Base-by-base conservation (phyloP, 78 protist species). In the Dictyostelium firmibasis region DNA sequence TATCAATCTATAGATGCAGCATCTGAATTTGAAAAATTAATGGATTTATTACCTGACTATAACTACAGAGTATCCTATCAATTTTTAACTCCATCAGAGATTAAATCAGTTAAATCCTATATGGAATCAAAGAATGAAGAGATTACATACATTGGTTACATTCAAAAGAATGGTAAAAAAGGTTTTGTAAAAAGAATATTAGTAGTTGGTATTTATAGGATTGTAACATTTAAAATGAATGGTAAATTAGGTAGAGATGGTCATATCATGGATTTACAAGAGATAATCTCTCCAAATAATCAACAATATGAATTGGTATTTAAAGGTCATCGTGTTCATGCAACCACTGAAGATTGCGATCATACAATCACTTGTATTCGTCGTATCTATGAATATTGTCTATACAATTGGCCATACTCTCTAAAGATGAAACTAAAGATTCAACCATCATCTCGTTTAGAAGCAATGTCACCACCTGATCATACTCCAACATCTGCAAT, bases 401-500 rank as follows among this genome's bases (percentile, higher is more conserved):
- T 87, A 16, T 50, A 87, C 35, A 87, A 87, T 29, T 87, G 93
- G 93, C 93, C 93, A n/a, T 87, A 62, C 20, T 9, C 60, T n/a
- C 5, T 64, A 11, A 87, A 87, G 50, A 87, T 87, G 93, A 87
- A 87, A 43, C n/a, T 79, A 25, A 87, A 87, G 36, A 64, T 87
- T 25, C 11, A 29, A 18, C 93, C 93, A 20, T 76, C 43, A 3
- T 87, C 93, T 8, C 23, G 93, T 11, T 8, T 87, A 8, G 93
- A 87, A 33, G 93, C 93, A 7, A 87, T 87, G 33, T 81, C 93
- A 29, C 93, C 93, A 60, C 81, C 93, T 9, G 93, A 87, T 44
- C 93, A 87, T 25, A 87, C 86, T 4, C 93, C 93, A 76, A 62
- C 93, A 0, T 44, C 74, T 2, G 33, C 84, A 7, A 87, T 87